phyloP scores from a whole-genome alignment of 179 eudicot species.

The Drosera spatulata region DNA sequence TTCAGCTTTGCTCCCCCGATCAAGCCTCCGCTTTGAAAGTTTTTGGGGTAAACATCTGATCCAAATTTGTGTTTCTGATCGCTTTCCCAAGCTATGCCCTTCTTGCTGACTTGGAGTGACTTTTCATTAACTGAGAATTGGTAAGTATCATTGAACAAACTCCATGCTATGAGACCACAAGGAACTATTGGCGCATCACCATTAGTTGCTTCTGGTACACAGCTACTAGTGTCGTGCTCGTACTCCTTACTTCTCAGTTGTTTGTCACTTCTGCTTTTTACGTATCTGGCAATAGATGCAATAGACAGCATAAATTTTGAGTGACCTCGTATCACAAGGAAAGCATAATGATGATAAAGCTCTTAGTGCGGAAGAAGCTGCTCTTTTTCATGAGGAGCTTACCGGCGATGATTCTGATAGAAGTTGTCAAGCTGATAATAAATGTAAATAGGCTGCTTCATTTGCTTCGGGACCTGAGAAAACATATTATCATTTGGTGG shows the following conservation, averaged over 20 bases:
- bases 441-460: constrained; percentile 28
- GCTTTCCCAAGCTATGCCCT: constrained; percentile 83
- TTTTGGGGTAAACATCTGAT: constrained; percentile 58
- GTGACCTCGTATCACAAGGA: not conserved
- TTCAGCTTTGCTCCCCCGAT: constrained; percentile 61
- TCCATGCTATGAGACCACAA: constrained; percentile 96
- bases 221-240: constrained; percentile 21
- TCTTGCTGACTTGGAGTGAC: constrained; percentile 44
- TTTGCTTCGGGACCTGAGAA: constrained; percentile 34
- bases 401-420: constrained; percentile 58
- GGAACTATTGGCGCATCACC: constrained; percentile 52
- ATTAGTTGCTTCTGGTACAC: constrained; percentile 47
- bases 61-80: constrained; percentile 88
- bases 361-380: not conserved
- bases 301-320: not conserved
- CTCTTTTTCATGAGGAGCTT: constrained; percentile 3
- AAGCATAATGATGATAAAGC: not conserved
- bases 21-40: constrained; percentile 49
- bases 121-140: constrained; percentile 36
- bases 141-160: constrained; percentile 86
- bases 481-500: too few relatives aligned
- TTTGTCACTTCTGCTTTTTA: constrained; percentile 77
- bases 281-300: constrained; percentile 43
- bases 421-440: too few relatives aligned
- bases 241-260: constrained; percentile 35